phyloP scores from a whole-genome alignment of 2,329 filamentous ascomycete genomes.

The Ophiostoma australiae region DNA sequence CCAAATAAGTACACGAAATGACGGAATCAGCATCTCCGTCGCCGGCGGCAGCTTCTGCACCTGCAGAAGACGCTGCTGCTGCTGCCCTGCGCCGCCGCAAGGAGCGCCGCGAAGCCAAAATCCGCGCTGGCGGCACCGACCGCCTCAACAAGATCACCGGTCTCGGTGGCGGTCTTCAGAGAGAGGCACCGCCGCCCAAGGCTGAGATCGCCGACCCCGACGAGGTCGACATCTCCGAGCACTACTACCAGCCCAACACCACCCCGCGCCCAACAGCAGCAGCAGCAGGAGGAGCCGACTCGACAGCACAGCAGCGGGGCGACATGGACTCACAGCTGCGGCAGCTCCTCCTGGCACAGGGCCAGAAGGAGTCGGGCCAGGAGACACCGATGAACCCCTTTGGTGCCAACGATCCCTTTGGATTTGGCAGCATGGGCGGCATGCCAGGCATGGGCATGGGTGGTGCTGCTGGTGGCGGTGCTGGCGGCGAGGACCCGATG shows the following conservation, averaged over 20 bases:
- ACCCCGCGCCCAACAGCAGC: constrained; percentile 37
- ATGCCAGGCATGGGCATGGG: constrained; percentile 28
- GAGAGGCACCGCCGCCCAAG: constrained; percentile 30
- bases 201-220: constrained; percentile 58
- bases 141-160: constrained; percentile 72
- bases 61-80: constrained; percentile 45
- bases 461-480: constrained; percentile 26
- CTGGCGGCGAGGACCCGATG: constrained; percentile 57
- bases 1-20: constrained; percentile 33
- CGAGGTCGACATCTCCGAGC: constrained; percentile 74
- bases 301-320: constrained; percentile 31
- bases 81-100: constrained; percentile 68
- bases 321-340: constrained; percentile 54
- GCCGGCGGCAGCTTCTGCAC: not conserved
- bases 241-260: constrained; percentile 56
- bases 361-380: constrained; percentile 29
- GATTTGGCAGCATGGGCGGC: constrained; percentile 17
- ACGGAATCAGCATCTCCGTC: constrained; percentile 37
- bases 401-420: constrained; percentile 21
- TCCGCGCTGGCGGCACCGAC: constrained; percentile 64
- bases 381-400: constrained; percentile 21
- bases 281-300: not conserved
- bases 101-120: constrained; percentile 74
- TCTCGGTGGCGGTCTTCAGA: constrained; percentile 54
- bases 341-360: constrained; percentile 52